phyloP scores from a whole-genome alignment of 257 asterid species.

The Haberlea rhodopensis region DNA sequence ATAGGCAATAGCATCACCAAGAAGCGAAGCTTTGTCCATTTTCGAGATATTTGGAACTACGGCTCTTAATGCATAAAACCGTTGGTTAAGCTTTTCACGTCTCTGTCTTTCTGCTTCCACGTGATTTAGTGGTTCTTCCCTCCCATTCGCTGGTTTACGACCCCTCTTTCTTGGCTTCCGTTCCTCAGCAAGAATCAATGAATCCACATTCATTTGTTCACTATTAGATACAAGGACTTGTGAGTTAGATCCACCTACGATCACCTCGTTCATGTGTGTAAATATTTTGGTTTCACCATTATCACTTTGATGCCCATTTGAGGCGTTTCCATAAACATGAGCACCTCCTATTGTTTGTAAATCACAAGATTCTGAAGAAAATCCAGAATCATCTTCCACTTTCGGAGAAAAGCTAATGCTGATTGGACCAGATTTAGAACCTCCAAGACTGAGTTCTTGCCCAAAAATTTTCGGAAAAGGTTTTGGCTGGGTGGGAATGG shows the following conservation, averaged over 20 bases:
- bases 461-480: conserved; percentile 62
- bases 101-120: conserved; percentile 96
- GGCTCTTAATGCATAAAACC: conserved; percentile 84
- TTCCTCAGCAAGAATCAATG: conserved; percentile 50
- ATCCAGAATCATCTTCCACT: conserved; percentile 54
- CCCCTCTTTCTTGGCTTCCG: conserved; percentile 84
- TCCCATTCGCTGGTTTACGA: conserved; percentile 81
- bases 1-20: conserved; percentile 80
- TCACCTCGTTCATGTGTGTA: conserved; percentile 33
- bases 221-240: conserved; percentile 21
- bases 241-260: conserved; percentile 22
- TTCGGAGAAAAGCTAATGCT: conserved; percentile 71
- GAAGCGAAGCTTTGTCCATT: conserved; percentile 92
- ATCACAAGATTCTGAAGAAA: conserved; percentile 49
- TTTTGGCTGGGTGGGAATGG: conserved; percentile 47
- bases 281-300: conserved; percentile 51
- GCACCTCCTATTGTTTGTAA: conserved; percentile 42
- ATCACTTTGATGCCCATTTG: conserved; percentile 57
- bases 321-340: conserved; percentile 53
- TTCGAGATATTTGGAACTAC: conserved; percentile 88
- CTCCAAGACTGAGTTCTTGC: conserved; percentile 69
- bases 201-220: conserved; percentile 45
- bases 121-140: conserved; percentile 85
- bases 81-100: conserved; percentile 86
- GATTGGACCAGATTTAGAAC: conserved; percentile 64